Conservation (phyloP, 139 green algal species). For the Choricystis sp. region DNA sequence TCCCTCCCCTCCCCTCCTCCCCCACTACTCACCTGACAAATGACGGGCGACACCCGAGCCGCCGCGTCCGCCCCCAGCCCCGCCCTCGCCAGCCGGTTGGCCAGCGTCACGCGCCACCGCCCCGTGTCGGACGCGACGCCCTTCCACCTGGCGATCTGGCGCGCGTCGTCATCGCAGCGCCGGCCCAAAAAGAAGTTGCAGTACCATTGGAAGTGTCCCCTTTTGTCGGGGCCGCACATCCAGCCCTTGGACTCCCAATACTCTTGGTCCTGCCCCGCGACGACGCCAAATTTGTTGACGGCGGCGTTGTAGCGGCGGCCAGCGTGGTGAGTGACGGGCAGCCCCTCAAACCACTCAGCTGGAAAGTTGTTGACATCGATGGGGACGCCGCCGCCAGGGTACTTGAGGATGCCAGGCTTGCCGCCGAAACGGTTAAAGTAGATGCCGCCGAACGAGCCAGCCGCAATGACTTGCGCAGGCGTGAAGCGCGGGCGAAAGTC, state of each 20-base stretch:
- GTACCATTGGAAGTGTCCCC: slow-evolving; percentile 47
- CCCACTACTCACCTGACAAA: too few relatives aligned
- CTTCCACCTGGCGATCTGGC: slow-evolving; percentile 38
- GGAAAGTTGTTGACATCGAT: slow-evolving; percentile 27
- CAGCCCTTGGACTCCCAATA: slow-evolving; percentile 34
- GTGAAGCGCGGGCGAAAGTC: slow-evolving; percentile 3
- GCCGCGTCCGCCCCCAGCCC: background rate
- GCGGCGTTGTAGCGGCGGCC: slow-evolving; percentile 16
- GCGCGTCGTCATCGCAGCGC: slow-evolving; percentile 27
- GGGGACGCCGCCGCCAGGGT: slow-evolving; percentile 7
- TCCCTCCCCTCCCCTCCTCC: too few relatives aligned
- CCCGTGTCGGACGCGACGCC: slow-evolving; percentile 35
- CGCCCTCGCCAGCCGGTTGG: background rate
- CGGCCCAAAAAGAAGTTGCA: slow-evolving; percentile 24
- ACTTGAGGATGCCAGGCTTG: slow-evolving; percentile 24
- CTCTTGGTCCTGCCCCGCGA: slow-evolving; percentile 33
- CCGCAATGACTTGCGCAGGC: slow-evolving; percentile 27
- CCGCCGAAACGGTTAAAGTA: slow-evolving; percentile 39
- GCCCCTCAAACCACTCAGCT: slow-evolving; percentile 29
- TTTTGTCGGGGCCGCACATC: slow-evolving; percentile 17
- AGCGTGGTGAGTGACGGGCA: slow-evolving; percentile 14
- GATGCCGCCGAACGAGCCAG: slow-evolving; percentile 28
- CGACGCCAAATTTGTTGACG: slow-evolving; percentile 33
- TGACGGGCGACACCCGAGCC: background rate
- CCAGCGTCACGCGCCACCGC: slow-evolving; percentile 1